A percentile compares a stretch with the other conserved stretches of the same genome.
These are phyloP conservation scores for Wilcoxina mikolae DNA, from an alignment of 495 filamentous ascomycete genomes.

Conservation along the genomic window DNA sequence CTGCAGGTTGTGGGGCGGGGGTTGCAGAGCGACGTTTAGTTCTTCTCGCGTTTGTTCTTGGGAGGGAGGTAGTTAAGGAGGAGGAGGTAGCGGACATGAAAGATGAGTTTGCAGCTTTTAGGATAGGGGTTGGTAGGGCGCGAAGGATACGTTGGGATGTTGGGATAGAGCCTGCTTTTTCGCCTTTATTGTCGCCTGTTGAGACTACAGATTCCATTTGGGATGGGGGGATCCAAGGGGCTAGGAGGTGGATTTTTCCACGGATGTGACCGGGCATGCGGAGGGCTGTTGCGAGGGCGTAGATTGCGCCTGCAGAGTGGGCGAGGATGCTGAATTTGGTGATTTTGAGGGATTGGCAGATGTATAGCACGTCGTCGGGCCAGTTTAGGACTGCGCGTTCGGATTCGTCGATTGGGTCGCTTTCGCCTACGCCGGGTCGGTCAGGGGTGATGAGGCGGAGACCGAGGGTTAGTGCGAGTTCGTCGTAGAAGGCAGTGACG, in stretches of 20 bases:
- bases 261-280: slow-evolving; percentile 93
- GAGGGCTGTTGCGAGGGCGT: slow-evolving; percentile 87
- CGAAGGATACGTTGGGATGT: slow-evolving; percentile 84
- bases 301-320: slow-evolving; percentile 95
- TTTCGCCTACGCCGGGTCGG: slow-evolving; percentile 86
- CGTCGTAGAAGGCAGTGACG: slow-evolving; percentile 94
- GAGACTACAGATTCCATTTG: slow-evolving; percentile 62
- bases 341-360: slow-evolving; percentile 83
- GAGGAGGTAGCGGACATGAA: slow-evolving; percentile 88
- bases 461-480: slow-evolving; percentile 72
- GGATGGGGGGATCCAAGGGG: slow-evolving; percentile 97
- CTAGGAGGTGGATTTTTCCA: slow-evolving; percentile 84
- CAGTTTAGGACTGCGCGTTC: slow-evolving; percentile 78
- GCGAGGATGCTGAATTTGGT: slow-evolving; percentile 94
- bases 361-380: slow-evolving; percentile 94
- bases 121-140: slow-evolving; percentile 75
- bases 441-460: slow-evolving; percentile 87
- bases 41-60: slow-evolving; percentile 42
- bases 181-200: slow-evolving; percentile 22
- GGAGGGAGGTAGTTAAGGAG: slow-evolving; percentile 70
- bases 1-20: slow-evolving; percentile 12
- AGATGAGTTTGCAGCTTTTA: slow-evolving; percentile 85
- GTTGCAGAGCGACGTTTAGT: slow-evolving; percentile 36
- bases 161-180: slow-evolving; percentile 48
- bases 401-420: slow-evolving; percentile 64